Conservation (phyloP, 495 filamentous ascomycete species). For the Penicillium canariense region DNA sequence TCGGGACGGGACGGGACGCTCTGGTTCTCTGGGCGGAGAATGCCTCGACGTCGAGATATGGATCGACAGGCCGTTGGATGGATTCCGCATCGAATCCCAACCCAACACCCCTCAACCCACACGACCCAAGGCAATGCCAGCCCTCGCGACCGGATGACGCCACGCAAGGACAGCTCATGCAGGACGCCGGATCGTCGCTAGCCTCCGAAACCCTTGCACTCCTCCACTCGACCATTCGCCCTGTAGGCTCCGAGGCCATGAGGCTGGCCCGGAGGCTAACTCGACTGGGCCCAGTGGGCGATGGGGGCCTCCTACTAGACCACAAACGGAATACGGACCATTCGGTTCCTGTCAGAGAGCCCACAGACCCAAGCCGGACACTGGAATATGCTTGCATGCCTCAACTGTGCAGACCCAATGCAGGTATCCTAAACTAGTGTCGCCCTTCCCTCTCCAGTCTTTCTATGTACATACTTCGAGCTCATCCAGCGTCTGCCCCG, state of each 20-base stretch:
- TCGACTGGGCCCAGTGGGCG: neutral
- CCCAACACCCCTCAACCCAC: no score
- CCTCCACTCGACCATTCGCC: neutral
- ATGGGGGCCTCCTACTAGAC: neutral
- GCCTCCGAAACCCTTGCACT: constrained; percentile 1
- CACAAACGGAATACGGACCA: neutral
- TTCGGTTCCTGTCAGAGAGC: constrained; percentile 1
- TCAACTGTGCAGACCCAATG: neutral
- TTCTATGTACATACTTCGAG: neutral
- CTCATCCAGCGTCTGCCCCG: no score
- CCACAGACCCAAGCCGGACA: no score
- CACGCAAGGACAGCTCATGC: constrained; percentile 9
- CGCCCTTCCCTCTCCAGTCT: neutral
- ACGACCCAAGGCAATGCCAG: neutral
- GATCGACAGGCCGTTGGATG: no score
- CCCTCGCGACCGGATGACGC: constrained; percentile 2
- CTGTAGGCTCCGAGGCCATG: neutral
- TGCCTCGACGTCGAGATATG: no score
- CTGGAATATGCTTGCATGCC: no score
- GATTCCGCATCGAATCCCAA: neutral
- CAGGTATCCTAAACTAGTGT: neutral
- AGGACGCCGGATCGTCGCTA: constrained; percentile 10
- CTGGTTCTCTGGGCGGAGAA: no score
- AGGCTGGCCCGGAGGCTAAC: neutral
- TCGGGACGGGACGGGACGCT: no score